A percentile compares a stretch with the other conserved stretches of the same genome.
phyloP scores from a whole-genome alignment of 2,329 filamentous ascomycete genomes.

The Trichophyton equinum region DNA sequence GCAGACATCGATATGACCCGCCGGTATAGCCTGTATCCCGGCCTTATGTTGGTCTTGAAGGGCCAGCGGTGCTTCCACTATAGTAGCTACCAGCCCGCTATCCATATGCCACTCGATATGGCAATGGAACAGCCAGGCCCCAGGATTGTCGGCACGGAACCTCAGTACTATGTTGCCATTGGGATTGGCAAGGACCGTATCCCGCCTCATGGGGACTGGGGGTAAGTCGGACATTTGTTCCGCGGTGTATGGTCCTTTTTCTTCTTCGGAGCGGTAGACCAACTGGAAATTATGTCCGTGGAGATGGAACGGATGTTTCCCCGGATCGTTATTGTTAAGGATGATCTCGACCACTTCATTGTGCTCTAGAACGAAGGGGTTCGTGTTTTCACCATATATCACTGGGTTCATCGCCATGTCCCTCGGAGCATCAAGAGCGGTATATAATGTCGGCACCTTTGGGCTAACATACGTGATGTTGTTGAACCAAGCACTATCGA shows the following conservation, averaged over 20 bases:
- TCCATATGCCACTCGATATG: constrained; percentile 41
- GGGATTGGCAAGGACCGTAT: constrained; percentile 40
- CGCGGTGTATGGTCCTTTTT: constrained; percentile 21
- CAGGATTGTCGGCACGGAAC: constrained; percentile 41
- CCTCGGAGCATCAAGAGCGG: constrained; percentile 6
- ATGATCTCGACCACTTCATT: constrained; percentile 7
- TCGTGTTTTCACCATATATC: constrained; percentile 8
- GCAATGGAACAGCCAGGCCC: constrained; percentile 35
- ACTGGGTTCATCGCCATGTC: constrained; percentile 6
- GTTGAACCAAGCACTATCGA: constrained; percentile 10
- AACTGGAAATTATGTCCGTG: constrained; percentile 24
- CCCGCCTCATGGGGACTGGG: constrained; percentile 36
- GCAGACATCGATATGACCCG: constrained; percentile 16
- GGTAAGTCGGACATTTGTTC: constrained; percentile 26
- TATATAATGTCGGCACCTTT: constrained; percentile 9
- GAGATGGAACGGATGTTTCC: constrained; percentile 29
- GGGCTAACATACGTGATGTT: constrained; percentile 10
- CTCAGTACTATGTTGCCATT: constrained; percentile 41
- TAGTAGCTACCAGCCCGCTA: constrained; percentile 39
- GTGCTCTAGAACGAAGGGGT: constrained; percentile 8
- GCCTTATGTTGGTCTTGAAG: constrained; percentile 4
- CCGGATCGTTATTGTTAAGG: constrained; percentile 9
- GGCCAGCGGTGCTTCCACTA: constrained; percentile 39
- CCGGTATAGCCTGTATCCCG: constrained; percentile 11
- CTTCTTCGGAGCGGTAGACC: constrained; percentile 6